Percentiles rank a stretch among this genome's conserved stretches.
phyloP scores from a whole-genome alignment of 192 early-diverging fungal genomes.

The Chytriomyces sp. region DNA sequence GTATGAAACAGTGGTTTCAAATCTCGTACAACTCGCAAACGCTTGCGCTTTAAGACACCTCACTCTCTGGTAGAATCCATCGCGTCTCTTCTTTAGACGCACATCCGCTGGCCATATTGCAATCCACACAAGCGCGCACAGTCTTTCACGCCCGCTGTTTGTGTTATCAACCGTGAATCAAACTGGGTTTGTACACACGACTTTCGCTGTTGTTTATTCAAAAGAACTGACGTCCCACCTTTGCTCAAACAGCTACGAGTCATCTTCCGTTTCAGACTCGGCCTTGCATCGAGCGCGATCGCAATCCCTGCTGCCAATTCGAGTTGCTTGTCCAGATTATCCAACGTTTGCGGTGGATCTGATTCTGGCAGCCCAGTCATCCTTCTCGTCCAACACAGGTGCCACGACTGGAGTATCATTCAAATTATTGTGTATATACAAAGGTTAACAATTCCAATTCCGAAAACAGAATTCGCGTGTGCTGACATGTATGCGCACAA shows the following conservation, averaged over 20 bases:
- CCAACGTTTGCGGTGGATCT: conserved; percentile 15
- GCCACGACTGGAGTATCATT: not conserved
- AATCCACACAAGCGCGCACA: not conserved
- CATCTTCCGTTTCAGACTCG: not conserved
- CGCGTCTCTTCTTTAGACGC: not conserved
- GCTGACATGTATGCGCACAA: conserved; percentile 17
- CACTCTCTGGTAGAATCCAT: too few species aligned
- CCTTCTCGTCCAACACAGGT: not conserved
- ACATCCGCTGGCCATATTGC: not conserved
- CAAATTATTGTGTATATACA: too few species aligned
- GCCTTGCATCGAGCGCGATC: conserved; percentile 5
- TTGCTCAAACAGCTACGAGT: not conserved
- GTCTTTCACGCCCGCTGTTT: not conserved
- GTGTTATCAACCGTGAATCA: not conserved
- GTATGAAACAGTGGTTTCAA: too few species aligned
- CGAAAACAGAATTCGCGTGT: not conserved
- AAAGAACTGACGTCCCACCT: not conserved
- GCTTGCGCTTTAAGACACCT: too few species aligned
- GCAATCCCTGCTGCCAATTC: not conserved
- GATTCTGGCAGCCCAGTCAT: not conserved
- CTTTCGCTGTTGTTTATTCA: not conserved
- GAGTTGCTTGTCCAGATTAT: conserved; percentile 9
- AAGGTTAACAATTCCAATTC: not conserved
- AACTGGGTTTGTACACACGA: not conserved
- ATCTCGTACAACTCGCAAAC: too few species aligned